Conservation (phyloP, 805 yeast species). For the Cephaloascus fragrans region DNA sequence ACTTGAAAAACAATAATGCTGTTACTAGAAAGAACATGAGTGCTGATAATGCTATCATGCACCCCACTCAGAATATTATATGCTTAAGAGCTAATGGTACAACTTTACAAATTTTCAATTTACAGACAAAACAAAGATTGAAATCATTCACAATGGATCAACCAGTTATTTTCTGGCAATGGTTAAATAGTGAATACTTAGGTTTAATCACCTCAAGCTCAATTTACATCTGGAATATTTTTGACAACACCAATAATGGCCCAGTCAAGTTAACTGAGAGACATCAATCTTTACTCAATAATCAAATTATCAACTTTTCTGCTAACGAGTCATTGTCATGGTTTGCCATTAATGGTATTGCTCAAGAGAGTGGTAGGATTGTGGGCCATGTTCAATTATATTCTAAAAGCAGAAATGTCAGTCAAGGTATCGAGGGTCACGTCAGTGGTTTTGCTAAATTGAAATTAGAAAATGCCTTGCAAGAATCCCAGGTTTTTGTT, state of each 20-base stretch:
- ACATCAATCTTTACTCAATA: constrained; percentile 66
- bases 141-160: constrained; percentile 80
- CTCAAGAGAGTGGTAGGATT: constrained; percentile 87
- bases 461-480: constrained; percentile 60
- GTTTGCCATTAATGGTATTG: constrained; percentile 93
- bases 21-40: constrained; percentile 88
- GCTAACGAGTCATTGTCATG: constrained; percentile 75
- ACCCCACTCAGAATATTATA: constrained; percentile 80
- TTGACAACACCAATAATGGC: constrained; percentile 69
- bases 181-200: constrained; percentile 66
- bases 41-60: constrained; percentile 97
- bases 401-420: constrained; percentile 80
- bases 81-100: constrained; percentile 95
- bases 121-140: constrained; percentile 78
- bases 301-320: constrained; percentile 86
- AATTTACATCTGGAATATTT: constrained; percentile 73
- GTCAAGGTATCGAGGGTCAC: constrained; percentile 97
- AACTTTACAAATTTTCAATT: constrained; percentile 87
- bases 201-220: constrained; percentile 79
- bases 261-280: constrained; percentile 77
- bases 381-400: constrained; percentile 94
- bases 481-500: constrained; percentile 78
- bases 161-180: constrained; percentile 92
- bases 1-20: constrained; percentile 67
- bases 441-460: constrained; percentile 83